These are phyloP conservation scores for Irpex sp. DNA, from an alignment of 1,284 basidiomycete genomes.

Conservation along the genomic window DNA sequence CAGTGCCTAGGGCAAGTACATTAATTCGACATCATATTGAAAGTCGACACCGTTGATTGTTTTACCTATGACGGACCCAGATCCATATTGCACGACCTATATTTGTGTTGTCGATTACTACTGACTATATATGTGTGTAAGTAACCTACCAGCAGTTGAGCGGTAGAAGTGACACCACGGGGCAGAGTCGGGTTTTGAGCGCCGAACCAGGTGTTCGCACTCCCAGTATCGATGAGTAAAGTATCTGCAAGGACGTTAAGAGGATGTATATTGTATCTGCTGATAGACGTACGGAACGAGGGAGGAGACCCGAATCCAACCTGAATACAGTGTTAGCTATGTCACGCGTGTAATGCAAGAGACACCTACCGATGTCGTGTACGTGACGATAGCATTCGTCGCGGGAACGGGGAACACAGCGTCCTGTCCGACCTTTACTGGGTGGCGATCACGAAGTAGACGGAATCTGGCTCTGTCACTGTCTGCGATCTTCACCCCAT, in stretches of 20 bases:
- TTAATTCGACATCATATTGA: background rate
- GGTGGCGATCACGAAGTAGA: background rate
- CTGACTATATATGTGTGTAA: background rate
- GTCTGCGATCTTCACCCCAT: background rate
- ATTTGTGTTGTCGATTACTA: background rate
- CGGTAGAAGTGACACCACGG: slow-evolving; percentile 33
- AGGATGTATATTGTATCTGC: background rate
- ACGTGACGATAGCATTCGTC: slow-evolving; percentile 10
- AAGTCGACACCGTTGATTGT: background rate
- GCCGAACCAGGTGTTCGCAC: slow-evolving; percentile 65
- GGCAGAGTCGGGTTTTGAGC: slow-evolving; percentile 44
- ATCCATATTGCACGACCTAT: slow-evolving; percentile 21
- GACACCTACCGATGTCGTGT: slow-evolving; percentile 11
- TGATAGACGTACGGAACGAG: background rate
- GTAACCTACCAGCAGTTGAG: slow-evolving; percentile 15
- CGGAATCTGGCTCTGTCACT: slow-evolving; percentile 11
- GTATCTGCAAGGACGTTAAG: slow-evolving; percentile 14
- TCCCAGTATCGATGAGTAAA: slow-evolving; percentile 26
- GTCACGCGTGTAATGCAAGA: background rate
- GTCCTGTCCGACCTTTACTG: background rate
- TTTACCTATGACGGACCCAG: slow-evolving; percentile 18
- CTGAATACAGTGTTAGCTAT: background rate
- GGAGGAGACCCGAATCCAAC: background rate
- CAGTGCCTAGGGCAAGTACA: slow-evolving; percentile 12
- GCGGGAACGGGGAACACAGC: slow-evolving; percentile 1